A percentile compares a stretch with the other conserved stretches of the same genome.
Evolutionary conservation across 805 yeast species (phyloP).

Genomic region (Candida incommunis): DNA sequence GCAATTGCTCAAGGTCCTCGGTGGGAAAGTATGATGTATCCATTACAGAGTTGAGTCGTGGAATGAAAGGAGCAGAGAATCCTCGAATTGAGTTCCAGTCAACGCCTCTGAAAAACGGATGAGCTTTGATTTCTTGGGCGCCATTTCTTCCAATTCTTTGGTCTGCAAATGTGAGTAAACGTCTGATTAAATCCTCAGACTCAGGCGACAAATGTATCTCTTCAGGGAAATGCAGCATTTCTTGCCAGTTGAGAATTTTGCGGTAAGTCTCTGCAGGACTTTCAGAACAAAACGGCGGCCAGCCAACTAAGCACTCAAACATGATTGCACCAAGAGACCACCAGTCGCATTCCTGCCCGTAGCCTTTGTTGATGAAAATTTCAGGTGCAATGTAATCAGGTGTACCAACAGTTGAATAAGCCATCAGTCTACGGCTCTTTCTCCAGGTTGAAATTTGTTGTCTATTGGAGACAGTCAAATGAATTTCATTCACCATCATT

Average conservation of each 20-base stretch:
- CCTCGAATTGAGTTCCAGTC: conserved; percentile 83
- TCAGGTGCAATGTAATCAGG: conserved; percentile 96
- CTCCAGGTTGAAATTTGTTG: conserved; percentile 97
- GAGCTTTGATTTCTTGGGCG: conserved; percentile 78
- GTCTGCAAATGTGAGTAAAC: conserved; percentile 65
- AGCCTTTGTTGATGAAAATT: conserved; percentile 82
- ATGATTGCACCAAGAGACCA: conserved; percentile 94
- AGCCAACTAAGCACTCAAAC: conserved; percentile 92
- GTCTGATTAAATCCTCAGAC: conserved; percentile 71
- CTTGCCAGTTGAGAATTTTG: conserved; percentile 84
- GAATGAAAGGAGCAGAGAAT: conserved; percentile 88
- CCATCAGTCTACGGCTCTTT: conserved; percentile 81
- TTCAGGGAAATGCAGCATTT: conserved; percentile 76
- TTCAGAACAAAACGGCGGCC: conserved; percentile 96
- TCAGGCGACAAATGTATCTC: conserved; percentile 83
- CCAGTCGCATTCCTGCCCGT: conserved; percentile 97
- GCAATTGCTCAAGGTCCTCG: conserved; percentile 88
- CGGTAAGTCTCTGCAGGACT: conserved; percentile 89
- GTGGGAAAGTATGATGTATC: conserved; percentile 98
- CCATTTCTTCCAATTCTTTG: conserved; percentile 83
- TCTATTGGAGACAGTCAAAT: conserved; percentile 85
- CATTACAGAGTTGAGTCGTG: conserved; percentile 79
- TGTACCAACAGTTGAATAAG: conserved; percentile 91
- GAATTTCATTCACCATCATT: conserved; percentile 86
- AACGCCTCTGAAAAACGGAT: conserved; percentile 91